Base-by-base conservation (phyloP, 345 rosid genomes). In the Eutrema yunnanense region DNA sequence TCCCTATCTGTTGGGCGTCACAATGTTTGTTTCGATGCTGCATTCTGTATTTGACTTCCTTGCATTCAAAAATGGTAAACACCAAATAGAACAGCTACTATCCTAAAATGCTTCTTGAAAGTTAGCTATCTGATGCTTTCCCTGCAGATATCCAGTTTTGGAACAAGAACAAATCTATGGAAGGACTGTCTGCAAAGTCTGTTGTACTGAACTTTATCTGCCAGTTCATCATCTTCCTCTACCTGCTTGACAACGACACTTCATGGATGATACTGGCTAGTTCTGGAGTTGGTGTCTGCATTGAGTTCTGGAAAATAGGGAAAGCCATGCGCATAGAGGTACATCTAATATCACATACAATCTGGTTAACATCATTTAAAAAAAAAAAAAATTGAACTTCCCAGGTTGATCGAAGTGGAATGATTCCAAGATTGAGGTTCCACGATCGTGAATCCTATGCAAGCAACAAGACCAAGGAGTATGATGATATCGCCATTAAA, bases 111-210 rank as follows among this genome's bases (percentile, higher is more conserved):
- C 60, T 57, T 51, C n/a, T 40, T 46, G 62, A 71, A 63, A 49
- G 37, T 22, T 65, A 27, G 50, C 58, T 22, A n/a, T 63, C 3
- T 69, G 37, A 10, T 56, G 6, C 7, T 32, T 65, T 42, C 70
- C 67, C 60, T 81, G 72, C 82, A 95, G 99, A 95, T 82, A 95
- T 95, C 81, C 99, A 95, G 64, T 95, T 95, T 84, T 95, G 98
- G 99, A 95, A 95, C 83, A 96, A 96, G 84, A 96, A 96, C 78
- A 96, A 96, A 81, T 96, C 98, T 32, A 96, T 96, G 99, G 99
- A 96, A 82, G 99, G 99, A 61, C 84, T 96, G 74, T 96, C 99
- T 51, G 99, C 97, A 16, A 96, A 96, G 80, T 88, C 99, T 63
- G 99, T 96, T 3, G 83, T 96, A 8, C 90, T 92, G 77, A 92